Base-by-base conservation (phyloP, 2,329 filamentous ascomycete species). In the Diaporthe ampelina region DNA sequence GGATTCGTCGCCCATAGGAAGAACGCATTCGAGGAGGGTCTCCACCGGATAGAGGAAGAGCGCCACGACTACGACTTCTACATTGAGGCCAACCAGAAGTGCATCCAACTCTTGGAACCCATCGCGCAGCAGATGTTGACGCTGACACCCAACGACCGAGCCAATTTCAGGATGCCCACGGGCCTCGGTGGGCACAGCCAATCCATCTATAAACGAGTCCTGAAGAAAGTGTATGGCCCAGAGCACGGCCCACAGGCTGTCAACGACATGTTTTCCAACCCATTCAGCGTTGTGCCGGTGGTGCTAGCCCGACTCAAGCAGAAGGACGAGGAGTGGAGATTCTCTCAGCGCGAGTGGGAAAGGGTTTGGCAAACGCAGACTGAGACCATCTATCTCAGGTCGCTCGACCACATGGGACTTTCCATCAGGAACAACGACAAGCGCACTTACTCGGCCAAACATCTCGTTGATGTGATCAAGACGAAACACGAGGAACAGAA, bases 1-100 rank as follows among this genome's bases (percentile, higher is more conserved):
- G 97, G 97, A 0, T 99, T 99, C 79, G 96, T 99, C 75, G 97
- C 97, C 17, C 97, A 99, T 84, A 92, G 96, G 76, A 99, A 99
- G 89, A 99, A 99, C 79, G 91, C 93, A 72, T 97, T 94, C 77
- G 97, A 99, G 82, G 97, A 99, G 83, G 94, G 94, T 43, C 90
- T 99, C 11, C 97, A 99, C 81, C 90, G 97, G 26, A 98, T 99
- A 75, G 97, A 99, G 83, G 97, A 99, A 83, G 97, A 99, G 82
- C 94, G 97, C 6, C 97, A 99, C 81, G 97, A 99, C 81, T 99
- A 99, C 79, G 97, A 99, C 83, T 98, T 97, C 85, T 97, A 98
- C 81, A 98, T 99, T 70, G 97, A 99, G 84, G 94, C 95, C 11
- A 98, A 97, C 80, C 91, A 94, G 75, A 95, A 97, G 78, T 98